These are phyloP conservation scores for Saccharomycopsis sp. DNA, from an alignment of 805 yeast species.

Conservation along the genomic window DNA sequence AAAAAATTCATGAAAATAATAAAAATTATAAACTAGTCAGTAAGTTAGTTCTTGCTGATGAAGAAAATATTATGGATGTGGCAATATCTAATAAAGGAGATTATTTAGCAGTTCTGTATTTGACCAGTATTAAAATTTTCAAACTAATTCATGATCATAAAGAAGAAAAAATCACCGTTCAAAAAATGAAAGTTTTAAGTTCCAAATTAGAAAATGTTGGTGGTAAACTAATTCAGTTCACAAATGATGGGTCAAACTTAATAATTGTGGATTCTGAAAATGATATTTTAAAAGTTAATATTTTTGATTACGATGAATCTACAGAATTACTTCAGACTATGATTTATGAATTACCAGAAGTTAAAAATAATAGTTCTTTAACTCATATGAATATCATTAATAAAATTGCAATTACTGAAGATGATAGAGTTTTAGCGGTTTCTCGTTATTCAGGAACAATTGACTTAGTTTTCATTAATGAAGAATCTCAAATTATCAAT, in stretches of 20 bases:
- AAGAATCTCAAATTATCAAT: conserved; percentile 20
- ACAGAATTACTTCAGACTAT: conserved; percentile 18
- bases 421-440: conserved; percentile 39
- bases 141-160: conserved; percentile 34
- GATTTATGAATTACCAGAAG: conserved; percentile 27
- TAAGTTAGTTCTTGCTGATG: conserved; percentile 58
- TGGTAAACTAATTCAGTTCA: conserved; percentile 43
- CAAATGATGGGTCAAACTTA: conserved; percentile 30
- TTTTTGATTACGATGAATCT: conserved; percentile 25
- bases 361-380: conserved; percentile 29
- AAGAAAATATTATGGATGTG: conserved; percentile 68
- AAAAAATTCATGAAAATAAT: conserved; percentile 17
- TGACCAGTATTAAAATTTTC: conserved; percentile 59
- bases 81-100: conserved; percentile 56
- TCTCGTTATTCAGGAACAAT: conserved; percentile 55
- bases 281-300: conserved; percentile 37
- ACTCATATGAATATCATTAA: conserved; percentile 43
- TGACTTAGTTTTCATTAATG: conserved; percentile 33
- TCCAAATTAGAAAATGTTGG: conserved; percentile 37
- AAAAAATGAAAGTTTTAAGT: conserved; percentile 35
- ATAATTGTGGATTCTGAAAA: conserved; percentile 47
- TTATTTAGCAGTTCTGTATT: conserved; percentile 61
- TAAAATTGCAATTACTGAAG: conserved; percentile 37
- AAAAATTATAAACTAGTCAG: conserved; percentile 48
- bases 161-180: conserved; percentile 34